phyloP scores from a whole-genome alignment of 2,329 filamentous ascomycete species.

The Clarireedia hainanense region DNA sequence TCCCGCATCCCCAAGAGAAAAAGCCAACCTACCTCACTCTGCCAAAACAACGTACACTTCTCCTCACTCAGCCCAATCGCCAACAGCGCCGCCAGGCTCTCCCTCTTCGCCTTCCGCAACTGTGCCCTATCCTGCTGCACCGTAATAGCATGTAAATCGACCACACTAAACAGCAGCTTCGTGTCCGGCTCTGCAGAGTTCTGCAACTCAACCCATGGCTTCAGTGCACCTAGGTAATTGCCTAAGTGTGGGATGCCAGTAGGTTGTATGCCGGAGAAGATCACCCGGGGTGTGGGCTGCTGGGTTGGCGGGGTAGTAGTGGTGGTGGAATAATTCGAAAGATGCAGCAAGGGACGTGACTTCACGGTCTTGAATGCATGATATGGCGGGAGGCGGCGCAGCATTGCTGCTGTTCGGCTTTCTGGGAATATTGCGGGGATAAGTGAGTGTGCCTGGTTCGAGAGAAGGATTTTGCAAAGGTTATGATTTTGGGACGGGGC shows the following conservation, averaged over 20 bases:
- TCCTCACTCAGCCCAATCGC: conserved; percentile 77
- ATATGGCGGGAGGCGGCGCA: background rate
- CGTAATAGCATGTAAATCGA: conserved; percentile 92
- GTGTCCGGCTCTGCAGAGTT: conserved; percentile 47
- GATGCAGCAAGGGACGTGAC: background rate
- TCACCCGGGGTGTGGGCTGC: conserved; percentile 32
- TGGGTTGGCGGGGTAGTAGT: background rate
- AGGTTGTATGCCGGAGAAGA: conserved; percentile 97
- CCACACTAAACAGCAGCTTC: conserved; percentile 74
- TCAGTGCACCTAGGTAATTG: conserved; percentile 87
- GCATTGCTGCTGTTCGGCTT: background rate
- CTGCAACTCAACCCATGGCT: conserved; percentile 79
- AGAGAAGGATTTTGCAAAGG: background rate
- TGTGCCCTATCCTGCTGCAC: conserved; percentile 55
- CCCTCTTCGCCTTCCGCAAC: conserved; percentile 57
- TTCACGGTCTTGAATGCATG: conserved; percentile 5
- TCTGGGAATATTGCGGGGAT: background rate
- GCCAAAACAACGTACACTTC: conserved; percentile 73
- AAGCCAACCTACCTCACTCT: conserved; percentile 54
- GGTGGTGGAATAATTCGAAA: background rate
- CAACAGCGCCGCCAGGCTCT: conserved; percentile 72
- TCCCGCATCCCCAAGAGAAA: background rate
- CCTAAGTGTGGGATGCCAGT: conserved; percentile 90
- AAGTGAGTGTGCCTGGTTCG: background rate
- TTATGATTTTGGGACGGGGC: background rate